Evolutionary conservation across 352 stramenopile genomes (phyloP), one percentile per base, ranked within the genome.

Genomic region (Phytophthora vignae): DNA sequence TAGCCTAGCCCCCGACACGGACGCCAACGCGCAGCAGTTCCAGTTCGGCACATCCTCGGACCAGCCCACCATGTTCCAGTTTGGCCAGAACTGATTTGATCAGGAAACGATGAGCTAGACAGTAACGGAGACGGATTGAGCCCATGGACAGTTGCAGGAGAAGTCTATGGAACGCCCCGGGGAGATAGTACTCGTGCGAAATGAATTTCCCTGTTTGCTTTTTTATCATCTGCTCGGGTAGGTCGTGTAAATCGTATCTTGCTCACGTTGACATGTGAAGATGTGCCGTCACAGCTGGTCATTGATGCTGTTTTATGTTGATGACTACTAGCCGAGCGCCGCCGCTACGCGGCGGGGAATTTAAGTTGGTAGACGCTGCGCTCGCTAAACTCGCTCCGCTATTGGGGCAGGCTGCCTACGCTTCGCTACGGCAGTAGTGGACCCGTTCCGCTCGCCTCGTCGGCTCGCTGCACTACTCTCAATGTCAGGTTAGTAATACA

Each of bases 1-100:
- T 69, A 91, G 79, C 71, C 78, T 95, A 76, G 87, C 77, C 17
- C 87, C 87, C 19, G 74, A 88, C 55, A 88, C 82, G 71, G 84
- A 95, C 71, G 83, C 78, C 38, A 90, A 86, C 44, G 83, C 81
- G 55, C 81, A 91, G 67, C 88, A 94, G 76, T 96, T 96, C 69
- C 83, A 90, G 64, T 96, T 96, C 64, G 88, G 88, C 58, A 78
- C 86, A 55, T 71, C 67, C 15, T 69, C 79, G 25, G 78, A 85
- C 67, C 82, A 94, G 73, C 84, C 85, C n/a, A 92, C 77, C 56
- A 80, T 92, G 70, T 96, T 94, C 76, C 85, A 94, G 73, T 96
- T 96, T 73, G 88, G 85, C 55, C 77, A 87, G 73, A 92, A 91
- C 81, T 90, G 87, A 76, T 53, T 58, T 44, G 50, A 63, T 40